Evolutionary conservation across 2,329 filamentous ascomycete genomes (phyloP), one percentile per base, ranked within the genome.

Genomic region (Aspergillus piperis): DNA sequence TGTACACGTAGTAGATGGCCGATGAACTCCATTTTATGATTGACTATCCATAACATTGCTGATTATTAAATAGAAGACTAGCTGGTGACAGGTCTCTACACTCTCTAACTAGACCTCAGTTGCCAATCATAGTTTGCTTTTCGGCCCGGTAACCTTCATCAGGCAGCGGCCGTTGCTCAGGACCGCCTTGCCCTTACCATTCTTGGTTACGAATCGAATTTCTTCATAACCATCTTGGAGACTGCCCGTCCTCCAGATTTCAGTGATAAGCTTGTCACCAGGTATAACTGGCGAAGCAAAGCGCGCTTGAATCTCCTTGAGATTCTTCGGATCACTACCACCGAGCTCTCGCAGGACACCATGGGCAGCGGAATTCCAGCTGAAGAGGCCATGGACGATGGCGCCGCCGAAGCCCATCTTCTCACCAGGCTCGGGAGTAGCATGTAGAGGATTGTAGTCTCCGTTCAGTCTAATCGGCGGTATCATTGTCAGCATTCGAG

Each of bases 391-490:
- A 78, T 96, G 92, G 75, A 96, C 90, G 76, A 96, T 96, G 68
- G 87, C 82, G 36, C 92, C 92, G 27, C 91, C 91, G 68, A 96
- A 96, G 62, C 93, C 92, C 91, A 96, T 96, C 80, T 92, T 89
- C 77, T 86, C 79, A 62, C 92, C 92, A 0, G 92, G 91, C 78
- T 92, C 90, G 11, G 92, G 92, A 17, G 90, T 90, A 6, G 91
- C 92, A 74, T 96, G 92, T 38, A 96, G 87, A 27, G 92, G 93
- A 81, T 96, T 96, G 79, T 96, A 96, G 80, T 96, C 93, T 66
- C 92, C 92, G 70, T 96, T 96, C 54, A 96, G 84, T 64, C 91
- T 85, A 64, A 73, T 71, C 52, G 75, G 17, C 60, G 27, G n/a
- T 32, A 27, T 49, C 41, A 44, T 8, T 25, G 21, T 49, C 13